Base-by-base conservation (phyloP, 2,329 filamentous ascomycete species). In the Pleomassaria siparia region DNA sequence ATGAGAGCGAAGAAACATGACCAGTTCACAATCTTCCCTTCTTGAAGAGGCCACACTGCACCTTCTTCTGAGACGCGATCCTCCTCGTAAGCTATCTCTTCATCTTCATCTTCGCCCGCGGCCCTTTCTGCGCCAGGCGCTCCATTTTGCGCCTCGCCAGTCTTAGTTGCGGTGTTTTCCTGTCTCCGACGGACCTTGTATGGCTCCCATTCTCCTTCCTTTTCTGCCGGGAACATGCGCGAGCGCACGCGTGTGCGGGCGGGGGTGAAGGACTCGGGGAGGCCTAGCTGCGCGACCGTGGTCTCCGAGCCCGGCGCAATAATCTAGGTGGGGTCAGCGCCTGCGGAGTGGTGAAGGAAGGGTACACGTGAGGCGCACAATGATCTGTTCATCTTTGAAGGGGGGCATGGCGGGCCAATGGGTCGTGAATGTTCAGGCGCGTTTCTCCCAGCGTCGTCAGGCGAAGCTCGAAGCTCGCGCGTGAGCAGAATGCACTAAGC, bases 1-100 rank as follows among this genome's bases (percentile, higher is more conserved):
- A 99, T 82, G 62, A 97, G 86, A 25, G 94, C 92, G 55, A 96
- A 88, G 75, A 99, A 95, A 57, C 90, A 92, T 0, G 86, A 81
- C 90, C 95, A 96, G 68, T 97, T 84, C 35, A 87, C 84, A 52
- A 99, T 94, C 63, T 83, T 84, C 47, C 94, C 94, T 55, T 86
- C 84, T 77, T 72, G 64, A 44, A 99, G 84, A 10, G 94, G 94
- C 76, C 90, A 96, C 44, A 96, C 82, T 2, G 94, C 94, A 50
- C 89, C 94, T 71, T 96, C 89, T 49, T 88, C 85, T 50, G 89
- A 90, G 44, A 92, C 86, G 18, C 86, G 85, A 67, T 96, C 91
- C 74, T 97, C 94, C 56, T 96, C 87, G 74, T 87, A 95, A 60
- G 90, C 81, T 49, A 77, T 75, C 47, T 81, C 78, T 24, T 87